Base-by-base conservation (phyloP, 306 rosid genomes). In the Castanospermum australe region DNA sequence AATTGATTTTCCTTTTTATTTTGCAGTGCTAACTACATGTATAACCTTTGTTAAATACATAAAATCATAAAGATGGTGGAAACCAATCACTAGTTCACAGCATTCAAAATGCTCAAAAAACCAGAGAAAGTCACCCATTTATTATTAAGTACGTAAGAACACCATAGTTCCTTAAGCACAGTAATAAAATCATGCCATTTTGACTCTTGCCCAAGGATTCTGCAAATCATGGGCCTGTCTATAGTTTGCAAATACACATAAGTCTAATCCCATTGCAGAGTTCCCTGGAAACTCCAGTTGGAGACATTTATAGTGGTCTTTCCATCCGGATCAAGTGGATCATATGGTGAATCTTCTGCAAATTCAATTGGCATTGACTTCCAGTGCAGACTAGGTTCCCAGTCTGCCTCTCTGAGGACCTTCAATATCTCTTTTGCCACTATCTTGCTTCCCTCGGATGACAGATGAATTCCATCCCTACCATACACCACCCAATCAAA, bases 381-480 rank as follows among this genome's bases (percentile, higher is more conserved):
- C 89, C 92, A 90, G 67, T 84, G 77, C 50, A 90, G 75, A 64
- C 85, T 86, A 6, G 96, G 96, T 55, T 89, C 86, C 98, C 97
- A 94, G 0, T 92, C 86, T 52, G 96, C 89, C 39, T 89, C 92
- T 48, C 47, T 71, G 2, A 92, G 79, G 1, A 89, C 84, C 73
- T 85, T 89, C 84, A 85, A 1, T 78, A 92, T 90, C 76, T 92
- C 96, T 75, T 81, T 81, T 8, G 30, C 94, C 13, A 94, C 93
- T 56, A 92, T 86, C 87, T 86, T 82, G 87, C 84, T 94, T n/a
- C 90, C 98, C 75, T 88, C 92, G 4, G 77, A 15, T 12, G 98
- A 25, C 1, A 92, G 73, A 81, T 94, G 98, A 70, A 94, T 51
- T 67, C 98, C 98, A 76, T 94, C 97, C 72, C 98, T 92, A 33